A percentile compares a stretch with the other conserved stretches of the same genome.
Conservation (phyloP, 2,329 filamentous ascomycete species). For the Stagonosporopsis vannaccii region DNA sequence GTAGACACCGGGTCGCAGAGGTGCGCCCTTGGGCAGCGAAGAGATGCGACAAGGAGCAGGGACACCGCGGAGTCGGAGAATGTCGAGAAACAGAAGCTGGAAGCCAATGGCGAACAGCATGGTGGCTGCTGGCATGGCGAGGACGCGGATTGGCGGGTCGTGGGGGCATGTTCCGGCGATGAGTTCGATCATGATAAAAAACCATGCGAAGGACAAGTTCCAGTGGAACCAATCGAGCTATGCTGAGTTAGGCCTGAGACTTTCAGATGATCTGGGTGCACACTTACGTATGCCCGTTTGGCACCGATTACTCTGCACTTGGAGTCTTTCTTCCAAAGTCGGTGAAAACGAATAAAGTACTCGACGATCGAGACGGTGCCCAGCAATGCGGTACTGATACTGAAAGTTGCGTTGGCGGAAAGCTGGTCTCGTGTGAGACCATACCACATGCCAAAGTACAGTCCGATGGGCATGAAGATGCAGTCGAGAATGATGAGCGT, state of each 20-base stretch:
- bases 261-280: not conserved
- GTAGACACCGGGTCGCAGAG: slow-evolving; percentile 62
- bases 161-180: slow-evolving; percentile 59
- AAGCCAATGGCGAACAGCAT: slow-evolving; percentile 62
- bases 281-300: slow-evolving; percentile 49
- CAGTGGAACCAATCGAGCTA: slow-evolving; percentile 65
- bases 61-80: slow-evolving; percentile 54
- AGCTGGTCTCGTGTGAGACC: slow-evolving; percentile 56
- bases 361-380: slow-evolving; percentile 63
- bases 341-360: slow-evolving; percentile 58
- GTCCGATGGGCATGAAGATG: slow-evolving; percentile 63
- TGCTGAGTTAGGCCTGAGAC: not conserved
- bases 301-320: slow-evolving; percentile 61
- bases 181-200: slow-evolving; percentile 64
- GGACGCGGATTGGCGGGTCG: slow-evolving; percentile 60
- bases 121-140: slow-evolving; percentile 60
- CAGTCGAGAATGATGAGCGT: slow-evolving; percentile 65
- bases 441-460: slow-evolving; percentile 70
- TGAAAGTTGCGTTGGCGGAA: slow-evolving; percentile 60
- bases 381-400: slow-evolving; percentile 61
- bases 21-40: slow-evolving; percentile 59
- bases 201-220: slow-evolving; percentile 63
- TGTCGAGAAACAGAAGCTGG: slow-evolving; percentile 60
- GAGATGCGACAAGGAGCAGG: slow-evolving; percentile 61
- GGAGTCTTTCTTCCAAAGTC: slow-evolving; percentile 60